Evolutionary conservation across 108 stramenopile species (phyloP).

Genomic region (Cyclotella distinguenda): DNA sequence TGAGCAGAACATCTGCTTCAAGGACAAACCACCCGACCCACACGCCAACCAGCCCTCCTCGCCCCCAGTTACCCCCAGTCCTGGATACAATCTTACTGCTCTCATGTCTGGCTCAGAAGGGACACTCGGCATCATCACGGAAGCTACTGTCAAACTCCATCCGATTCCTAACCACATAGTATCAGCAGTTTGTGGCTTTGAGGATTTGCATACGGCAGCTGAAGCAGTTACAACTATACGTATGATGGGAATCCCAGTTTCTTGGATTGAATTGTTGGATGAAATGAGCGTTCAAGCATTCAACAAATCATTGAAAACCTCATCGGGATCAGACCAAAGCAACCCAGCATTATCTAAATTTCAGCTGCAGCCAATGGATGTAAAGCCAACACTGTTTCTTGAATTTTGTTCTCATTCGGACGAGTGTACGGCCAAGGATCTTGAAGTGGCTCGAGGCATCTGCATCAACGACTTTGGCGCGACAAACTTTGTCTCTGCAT

Average conservation of each 20-base stretch:
- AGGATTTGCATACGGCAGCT: slow-evolving; percentile 62
- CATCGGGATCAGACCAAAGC: slow-evolving; percentile 1
- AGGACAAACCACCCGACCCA: no score
- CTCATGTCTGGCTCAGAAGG: slow-evolving; percentile 88
- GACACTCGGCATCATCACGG: slow-evolving; percentile 80
- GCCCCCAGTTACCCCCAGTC: no score
- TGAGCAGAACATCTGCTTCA: no score
- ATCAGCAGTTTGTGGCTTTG: slow-evolving; percentile 80
- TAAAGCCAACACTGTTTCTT: slow-evolving; percentile 75
- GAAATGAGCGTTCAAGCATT: slow-evolving; percentile 67
- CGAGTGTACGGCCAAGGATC: slow-evolving; percentile 48
- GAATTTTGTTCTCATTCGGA: slow-evolving; percentile 74
- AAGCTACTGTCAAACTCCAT: slow-evolving; percentile 86
- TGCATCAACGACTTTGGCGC: slow-evolving; percentile 56
- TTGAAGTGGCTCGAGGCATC: slow-evolving; percentile 48
- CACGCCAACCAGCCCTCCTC: no score
- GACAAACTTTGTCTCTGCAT: slow-evolving; percentile 55
- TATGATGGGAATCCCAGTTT: slow-evolving; percentile 62
- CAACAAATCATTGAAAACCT: slow-evolving; percentile 41
- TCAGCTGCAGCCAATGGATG: slow-evolving; percentile 37
- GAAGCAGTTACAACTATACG: slow-evolving; percentile 72
- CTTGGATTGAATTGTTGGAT: slow-evolving; percentile 84
- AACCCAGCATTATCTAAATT: background rate
- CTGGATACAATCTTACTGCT: slow-evolving; percentile 89
- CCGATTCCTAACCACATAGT: slow-evolving; percentile 69